These are phyloP conservation scores for Candida pseudofarinosa DNA, from an alignment of 805 yeast genomes.

Conservation along the genomic window DNA sequence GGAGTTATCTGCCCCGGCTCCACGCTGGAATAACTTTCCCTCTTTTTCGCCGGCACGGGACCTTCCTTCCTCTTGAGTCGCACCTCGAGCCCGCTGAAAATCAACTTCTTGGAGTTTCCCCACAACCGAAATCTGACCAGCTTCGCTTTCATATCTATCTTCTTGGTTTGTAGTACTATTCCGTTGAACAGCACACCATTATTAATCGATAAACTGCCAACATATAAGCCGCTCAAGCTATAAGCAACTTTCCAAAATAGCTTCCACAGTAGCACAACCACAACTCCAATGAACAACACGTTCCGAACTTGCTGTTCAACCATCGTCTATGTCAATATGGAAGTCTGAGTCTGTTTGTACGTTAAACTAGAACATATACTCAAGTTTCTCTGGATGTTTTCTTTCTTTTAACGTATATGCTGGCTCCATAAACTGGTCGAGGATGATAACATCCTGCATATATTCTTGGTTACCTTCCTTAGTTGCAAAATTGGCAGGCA, in stretches of 20 bases:
- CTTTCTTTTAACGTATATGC: not conserved
- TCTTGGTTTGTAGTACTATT: conserved; percentile 14
- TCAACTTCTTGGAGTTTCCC: conserved; percentile 33
- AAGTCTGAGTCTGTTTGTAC: no score
- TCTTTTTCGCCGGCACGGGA: not conserved
- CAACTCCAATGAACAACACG: not conserved
- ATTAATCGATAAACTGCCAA: conserved; percentile 29
- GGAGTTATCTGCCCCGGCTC: not conserved
- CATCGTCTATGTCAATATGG: not conserved
- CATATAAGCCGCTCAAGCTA: conserved; percentile 27
- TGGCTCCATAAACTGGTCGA: not conserved
- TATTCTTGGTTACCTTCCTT: not conserved
- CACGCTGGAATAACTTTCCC: not conserved
- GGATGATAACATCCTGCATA: not conserved
- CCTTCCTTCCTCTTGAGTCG: not conserved
- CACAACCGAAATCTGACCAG: conserved; percentile 32
- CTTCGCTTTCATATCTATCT: conserved; percentile 12
- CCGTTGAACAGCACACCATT: conserved; percentile 37
- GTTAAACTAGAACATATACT: no score
- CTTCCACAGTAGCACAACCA: conserved; percentile 17
- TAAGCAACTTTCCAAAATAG: conserved; percentile 29
- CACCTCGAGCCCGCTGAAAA: conserved; percentile 24
- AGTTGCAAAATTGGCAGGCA: not conserved
- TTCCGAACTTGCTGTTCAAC: not conserved
- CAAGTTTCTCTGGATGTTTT: not conserved